phyloP scores from a whole-genome alignment of 139 green algal species.

The Klebsormidium nitens region DNA sequence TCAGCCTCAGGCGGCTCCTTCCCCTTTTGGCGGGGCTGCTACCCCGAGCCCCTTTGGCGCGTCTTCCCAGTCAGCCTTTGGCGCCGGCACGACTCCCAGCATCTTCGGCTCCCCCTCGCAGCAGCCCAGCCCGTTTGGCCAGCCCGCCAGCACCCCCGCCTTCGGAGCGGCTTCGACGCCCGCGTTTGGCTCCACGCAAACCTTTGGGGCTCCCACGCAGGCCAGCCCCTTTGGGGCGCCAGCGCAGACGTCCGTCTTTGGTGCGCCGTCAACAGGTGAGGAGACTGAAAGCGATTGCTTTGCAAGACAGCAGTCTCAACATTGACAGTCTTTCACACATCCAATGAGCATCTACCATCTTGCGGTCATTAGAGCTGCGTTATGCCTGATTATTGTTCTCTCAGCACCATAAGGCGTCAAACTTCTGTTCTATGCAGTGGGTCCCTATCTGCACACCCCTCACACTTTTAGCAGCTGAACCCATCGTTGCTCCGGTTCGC shows the following conservation, averaged over 20 bases:
- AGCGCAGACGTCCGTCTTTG: slow-evolving; percentile 21
- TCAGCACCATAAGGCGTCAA: background rate
- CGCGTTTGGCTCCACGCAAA: slow-evolving; percentile 28
- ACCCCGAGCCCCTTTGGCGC: slow-evolving; percentile 24
- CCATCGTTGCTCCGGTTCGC: background rate
- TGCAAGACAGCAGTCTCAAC: too few species aligned
- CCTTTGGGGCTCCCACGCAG: background rate
- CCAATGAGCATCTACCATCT: too few species aligned
- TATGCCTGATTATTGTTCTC: too few species aligned
- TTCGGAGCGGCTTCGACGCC: slow-evolving; percentile 28
- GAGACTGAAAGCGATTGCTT: too few species aligned
- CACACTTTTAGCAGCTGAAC: background rate
- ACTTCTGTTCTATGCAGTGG: slow-evolving; percentile 9
- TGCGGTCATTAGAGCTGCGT: too few species aligned
- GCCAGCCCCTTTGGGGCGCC: slow-evolving; percentile 35
- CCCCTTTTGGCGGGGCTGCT: too few species aligned
- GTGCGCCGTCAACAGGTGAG: background rate
- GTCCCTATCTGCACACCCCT: slow-evolving; percentile 2
- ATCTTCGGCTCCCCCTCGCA: slow-evolving; percentile 1
- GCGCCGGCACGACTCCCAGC: background rate
- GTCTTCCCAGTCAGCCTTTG: background rate
- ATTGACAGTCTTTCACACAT: too few species aligned
- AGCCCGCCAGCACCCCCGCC: background rate
- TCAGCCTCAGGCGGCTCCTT: slow-evolving; percentile 9
- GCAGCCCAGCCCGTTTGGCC: background rate